Base-by-base conservation (phyloP, 108 stramenopile genomes). In the Pseudonitzschia delicatissima region DNA sequence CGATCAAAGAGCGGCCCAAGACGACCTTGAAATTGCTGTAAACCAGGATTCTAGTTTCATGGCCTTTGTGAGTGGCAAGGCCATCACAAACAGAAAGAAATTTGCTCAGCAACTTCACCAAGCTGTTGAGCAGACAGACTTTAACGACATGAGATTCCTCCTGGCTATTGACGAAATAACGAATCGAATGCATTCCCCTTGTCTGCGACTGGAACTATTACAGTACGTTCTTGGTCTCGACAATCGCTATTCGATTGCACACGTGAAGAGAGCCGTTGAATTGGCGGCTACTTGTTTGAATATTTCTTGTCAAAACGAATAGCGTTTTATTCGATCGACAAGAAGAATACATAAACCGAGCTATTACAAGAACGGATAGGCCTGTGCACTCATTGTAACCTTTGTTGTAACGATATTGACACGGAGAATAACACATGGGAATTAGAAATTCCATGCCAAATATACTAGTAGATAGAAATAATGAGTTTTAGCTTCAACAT, bases 191-290 rank as follows among this genome's bases (percentile, higher is more conserved):
- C 80, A 90, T 66, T 84, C 84, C 20, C 95, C 95, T 27, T 91
- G 90, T 53, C 67, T 96, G 53, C 86, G 95, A 27, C 74, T 96
- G 34, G 95, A 96, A 64, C 62, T 96, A 5, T 66, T 96, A 45
- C 95, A 94, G 57, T 96, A 86, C 63, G 85, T 92, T n/a, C 72
- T 96, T 21, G 92, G 92, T 0, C 77, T 96, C 28, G 95, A 94
- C 62, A 91, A 94, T 71, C 81, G 93, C 18, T 94, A 87, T 68
- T 94, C 93, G 28, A 66, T 94, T 7, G 90, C 88, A 25, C 93
- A 94, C 67, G 89, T 94, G 5, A 81, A 84, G 27, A 74, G 93
- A 39, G 78, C 80, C 62, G 78, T 94, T 33, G 90, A 91, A 70
- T 67, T 94, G 51, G 93, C 93, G 2, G 85, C 87, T 17, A 91